Conservation (phyloP, 108 stramenopile genomes). For the Pinguiococcus pyrenoidosus region DNA sequence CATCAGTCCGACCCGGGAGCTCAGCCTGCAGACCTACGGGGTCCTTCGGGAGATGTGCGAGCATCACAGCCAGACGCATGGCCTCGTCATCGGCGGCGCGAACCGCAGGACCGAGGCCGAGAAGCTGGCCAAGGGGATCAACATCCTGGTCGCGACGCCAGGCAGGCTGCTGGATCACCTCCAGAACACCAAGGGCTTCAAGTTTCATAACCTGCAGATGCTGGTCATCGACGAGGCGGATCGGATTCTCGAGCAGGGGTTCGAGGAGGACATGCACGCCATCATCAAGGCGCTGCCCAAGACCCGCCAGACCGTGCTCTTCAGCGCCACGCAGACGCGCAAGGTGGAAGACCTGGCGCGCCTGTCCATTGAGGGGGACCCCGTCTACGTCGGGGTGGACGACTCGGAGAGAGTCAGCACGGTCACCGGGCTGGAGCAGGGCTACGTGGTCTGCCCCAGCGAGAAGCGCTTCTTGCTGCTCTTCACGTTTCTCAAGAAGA, state of each 20-base stretch:
- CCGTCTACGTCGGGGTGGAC: constrained; percentile 85
- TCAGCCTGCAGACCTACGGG: constrained; percentile 97
- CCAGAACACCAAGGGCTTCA: constrained; percentile 85
- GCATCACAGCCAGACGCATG: constrained; percentile 76
- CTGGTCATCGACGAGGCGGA: constrained; percentile 98
- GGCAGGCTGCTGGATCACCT: constrained; percentile 94
- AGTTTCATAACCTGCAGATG: constrained; percentile 68
- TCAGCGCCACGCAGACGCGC: constrained; percentile 95
- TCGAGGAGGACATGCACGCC: constrained; percentile 92
- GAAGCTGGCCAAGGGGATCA: constrained; percentile 82
- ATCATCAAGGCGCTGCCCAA: constrained; percentile 88
- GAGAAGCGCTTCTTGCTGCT: constrained; percentile 92
- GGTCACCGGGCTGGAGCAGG: constrained; percentile 83
- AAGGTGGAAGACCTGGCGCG: constrained; percentile 93
- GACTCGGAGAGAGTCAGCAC: constrained; percentile 70
- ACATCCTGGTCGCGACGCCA: constrained; percentile 89
- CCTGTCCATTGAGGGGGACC: constrained; percentile 68
- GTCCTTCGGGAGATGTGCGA: constrained; percentile 78
- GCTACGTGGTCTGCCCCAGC: constrained; percentile 90
- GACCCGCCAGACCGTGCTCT: constrained; percentile 94
- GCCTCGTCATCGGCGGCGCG: constrained; percentile 93
- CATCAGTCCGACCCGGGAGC: constrained; percentile 89
- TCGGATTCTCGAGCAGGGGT: constrained; percentile 92
- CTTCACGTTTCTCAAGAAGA: constrained; percentile 95
- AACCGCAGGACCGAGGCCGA: constrained; percentile 93